Base-by-base conservation (phyloP, 2,329 filamentous ascomycete species). In the Xylariaceae sp. region DNA sequence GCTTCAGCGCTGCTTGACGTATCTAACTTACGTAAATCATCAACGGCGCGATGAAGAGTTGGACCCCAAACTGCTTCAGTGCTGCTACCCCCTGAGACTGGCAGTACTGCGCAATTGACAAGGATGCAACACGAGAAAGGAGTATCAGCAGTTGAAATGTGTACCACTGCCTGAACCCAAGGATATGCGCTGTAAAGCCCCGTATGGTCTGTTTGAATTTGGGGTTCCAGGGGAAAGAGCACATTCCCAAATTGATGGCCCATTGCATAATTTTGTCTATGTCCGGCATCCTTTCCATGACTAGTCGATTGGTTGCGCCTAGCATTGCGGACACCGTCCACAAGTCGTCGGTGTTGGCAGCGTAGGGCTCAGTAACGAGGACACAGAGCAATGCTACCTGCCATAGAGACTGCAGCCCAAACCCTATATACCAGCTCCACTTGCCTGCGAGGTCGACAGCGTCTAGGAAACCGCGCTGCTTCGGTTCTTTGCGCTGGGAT, bases 151-250 rank as follows among this genome's bases (percentile, higher is more conserved):
- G 57, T 54, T 89, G 85, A 46, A 83, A 76, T 1, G 70, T 71
- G 56, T 87, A 87, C 73, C 85, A 85, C 38, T 78, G 72, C 3
- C 69, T 66, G 11, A 87, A 72, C 0, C 83, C 82, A 3, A 73
- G 59, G 24, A 87, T 68, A 42, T 77, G 80, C 47, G 66, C 73
- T 19, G 71, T 76, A 57, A 75, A 84, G 41, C 78, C 81, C n/a
- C 75, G 69, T 26, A 71, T 67, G 3, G 74, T 76, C 52, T 82
- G 71, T 26, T 77, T 72, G 49, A 86, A 77, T 44, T 74, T 75
- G 0, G 82, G 81, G 47, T 87, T 87, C 84, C 84, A 87, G 74
- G 79, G 84, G 11, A 74, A 62, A 3, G 79, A 74, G 15, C 73
- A 52, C 3, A 79, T 49, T 28, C 73, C 74, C 11, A 72, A 62